Base-by-base conservation (phyloP, 345 rosid species). In the Anastatica hierochuntica region DNA sequence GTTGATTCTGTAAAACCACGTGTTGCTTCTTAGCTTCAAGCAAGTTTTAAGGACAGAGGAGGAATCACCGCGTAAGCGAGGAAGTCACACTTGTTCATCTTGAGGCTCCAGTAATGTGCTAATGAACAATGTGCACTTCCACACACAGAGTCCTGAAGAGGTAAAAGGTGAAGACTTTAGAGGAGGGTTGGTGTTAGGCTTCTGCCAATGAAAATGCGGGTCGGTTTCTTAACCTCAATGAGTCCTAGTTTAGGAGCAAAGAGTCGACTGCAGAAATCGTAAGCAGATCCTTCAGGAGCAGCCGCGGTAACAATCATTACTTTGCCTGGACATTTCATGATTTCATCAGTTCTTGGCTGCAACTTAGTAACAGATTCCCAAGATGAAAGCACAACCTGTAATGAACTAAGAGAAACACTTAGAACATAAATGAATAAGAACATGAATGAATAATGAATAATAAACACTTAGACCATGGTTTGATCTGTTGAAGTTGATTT, bases 121-220 rank as follows among this genome's bases (percentile, higher is more conserved):
- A 88, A 51, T 18, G 82, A 64, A 68, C 96, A 88, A 38, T 82
- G 74, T 18, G 90, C 90, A 58, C 84, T 71, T 23, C 94, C 88
- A 43, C 75, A 62, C 2, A 76, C 85, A 43, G 88, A 76, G 73
- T 80, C 84, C 94, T 88, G 73, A 29, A 49, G 13, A 10, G 12
- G 49, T 18, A 42, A 4, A n/a, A 42, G 31, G 8, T 18, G 7
- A 8, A 8, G 10, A 42, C 8, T 31, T 12, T 15, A 61, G n/a
- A 55, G 16, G 19, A 46, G 13, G 8, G 8, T 48, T 27, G 12
- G 29, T 30, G n/a, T 21, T 21, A 21, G 39, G 24, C 3, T 15
- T 14, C 10, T 47, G 8, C 8, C 31, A 27, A n/a, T 27, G 31
- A 7, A 27, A 7, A 4, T 27, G 31, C 8, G 6, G 8, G 31